Conservation (phyloP, 2,329 filamentous ascomycete species). For the Tolypocladium ophioglossoides region DNA sequence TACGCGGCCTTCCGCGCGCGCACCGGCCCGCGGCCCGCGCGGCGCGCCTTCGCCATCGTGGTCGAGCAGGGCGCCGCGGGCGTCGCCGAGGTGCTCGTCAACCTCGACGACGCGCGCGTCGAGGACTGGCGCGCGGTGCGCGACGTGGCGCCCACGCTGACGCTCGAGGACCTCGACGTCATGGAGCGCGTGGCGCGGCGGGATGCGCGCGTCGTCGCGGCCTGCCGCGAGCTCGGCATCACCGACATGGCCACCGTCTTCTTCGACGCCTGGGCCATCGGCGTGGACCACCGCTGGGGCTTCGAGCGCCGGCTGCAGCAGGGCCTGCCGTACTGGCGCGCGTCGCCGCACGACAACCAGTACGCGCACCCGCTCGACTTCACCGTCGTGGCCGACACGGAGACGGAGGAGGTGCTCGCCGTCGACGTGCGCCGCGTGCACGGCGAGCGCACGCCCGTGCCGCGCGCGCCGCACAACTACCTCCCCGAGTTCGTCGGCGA, state of each 20-base stretch:
- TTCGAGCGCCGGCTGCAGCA: slow-evolving; percentile 63
- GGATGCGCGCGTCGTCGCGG: slow-evolving; percentile 65
- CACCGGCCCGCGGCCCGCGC: slow-evolving; percentile 33
- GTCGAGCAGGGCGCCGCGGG: slow-evolving; percentile 26
- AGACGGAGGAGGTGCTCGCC: slow-evolving; percentile 36
- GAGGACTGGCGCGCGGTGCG: slow-evolving; percentile 35
- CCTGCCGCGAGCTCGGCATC: slow-evolving; percentile 65
- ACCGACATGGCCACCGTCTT: slow-evolving; percentile 77
- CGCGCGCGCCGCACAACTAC: slow-evolving; percentile 27
- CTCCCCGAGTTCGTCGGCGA: slow-evolving; percentile 22
- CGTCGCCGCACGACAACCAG: slow-evolving; percentile 56
- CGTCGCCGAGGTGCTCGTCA: slow-evolving; percentile 42
- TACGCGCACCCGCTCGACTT: slow-evolving; percentile 48
- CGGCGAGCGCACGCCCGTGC: slow-evolving; percentile 35
- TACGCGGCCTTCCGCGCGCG: slow-evolving; percentile 50
- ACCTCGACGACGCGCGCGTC: slow-evolving; percentile 29
- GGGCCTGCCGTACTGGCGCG: slow-evolving; percentile 72
- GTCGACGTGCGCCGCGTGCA: slow-evolving; percentile 31
- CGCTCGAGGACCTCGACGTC: slow-evolving; percentile 70
- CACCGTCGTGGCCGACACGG: slow-evolving; percentile 29
- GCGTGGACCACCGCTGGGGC: slow-evolving; percentile 70
- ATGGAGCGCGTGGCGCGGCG: slow-evolving; percentile 59
- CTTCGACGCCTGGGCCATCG: slow-evolving; percentile 79
- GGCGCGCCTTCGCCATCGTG: slow-evolving; percentile 38
- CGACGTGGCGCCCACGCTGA: slow-evolving; percentile 44